Evolutionary conservation across 139 green algal genomes (phyloP).

Genomic region (Chlorella sp.): DNA sequence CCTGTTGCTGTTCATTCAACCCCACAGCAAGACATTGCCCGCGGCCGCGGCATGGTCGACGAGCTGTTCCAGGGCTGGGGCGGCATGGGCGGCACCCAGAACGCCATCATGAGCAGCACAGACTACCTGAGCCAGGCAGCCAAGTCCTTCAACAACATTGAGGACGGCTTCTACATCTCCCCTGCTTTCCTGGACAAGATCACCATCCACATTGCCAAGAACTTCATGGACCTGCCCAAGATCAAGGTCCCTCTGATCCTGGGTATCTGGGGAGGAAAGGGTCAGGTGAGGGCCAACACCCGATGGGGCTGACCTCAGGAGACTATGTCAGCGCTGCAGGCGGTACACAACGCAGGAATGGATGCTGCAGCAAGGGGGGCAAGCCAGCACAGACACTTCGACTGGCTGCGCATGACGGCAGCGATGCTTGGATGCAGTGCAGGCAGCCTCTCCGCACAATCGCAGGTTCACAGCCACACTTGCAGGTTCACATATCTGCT

Average conservation of each 20-base stretch:
- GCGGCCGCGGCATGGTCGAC: conserved; percentile 90
- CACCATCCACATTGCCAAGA: conserved; percentile 95
- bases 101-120: conserved; percentile 75
- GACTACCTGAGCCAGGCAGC: conserved; percentile 84
- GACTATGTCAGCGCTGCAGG: too few species aligned
- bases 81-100: conserved; percentile 80
- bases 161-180: conserved; percentile 98
- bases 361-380: too few species aligned
- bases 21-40: conserved; percentile 90
- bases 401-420: too few species aligned
- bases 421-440: too few species aligned
- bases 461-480: too few species aligned
- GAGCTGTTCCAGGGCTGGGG: conserved; percentile 75
- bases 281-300: too few species aligned
- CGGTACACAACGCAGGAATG: too few species aligned
- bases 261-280: conserved; percentile 98
- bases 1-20: background rate
- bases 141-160: conserved; percentile 76
- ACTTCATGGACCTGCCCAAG: conserved; percentile 91
- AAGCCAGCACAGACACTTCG: too few species aligned
- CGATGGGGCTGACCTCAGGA: too few species aligned
- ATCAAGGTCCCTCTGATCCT: conserved; percentile 96
- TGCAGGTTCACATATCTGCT: background rate
- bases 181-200: conserved; percentile 97
- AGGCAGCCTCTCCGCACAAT: too few species aligned